Conservation (phyloP, 2,329 filamentous ascomycete genomes). For the Sclerotinia sclerotiorum region DNA sequence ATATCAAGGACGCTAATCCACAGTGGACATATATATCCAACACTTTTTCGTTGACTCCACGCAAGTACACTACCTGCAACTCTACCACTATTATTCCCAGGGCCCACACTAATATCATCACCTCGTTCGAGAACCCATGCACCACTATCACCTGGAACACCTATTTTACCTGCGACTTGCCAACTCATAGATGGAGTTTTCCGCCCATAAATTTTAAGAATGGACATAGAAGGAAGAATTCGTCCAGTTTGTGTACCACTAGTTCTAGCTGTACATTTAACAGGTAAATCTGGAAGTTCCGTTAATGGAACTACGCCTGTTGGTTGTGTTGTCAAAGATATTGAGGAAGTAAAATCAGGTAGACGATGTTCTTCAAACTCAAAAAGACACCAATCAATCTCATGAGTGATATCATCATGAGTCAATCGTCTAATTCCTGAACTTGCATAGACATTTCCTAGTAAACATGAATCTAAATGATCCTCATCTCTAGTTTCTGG, state of each 20-base stretch:
- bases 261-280: slow-evolving; percentile 87
- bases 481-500: slow-evolving; percentile 70
- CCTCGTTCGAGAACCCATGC: slow-evolving; percentile 93
- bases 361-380: slow-evolving; percentile 71
- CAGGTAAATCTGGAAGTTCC: slow-evolving; percentile 69
- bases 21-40: slow-evolving; percentile 95
- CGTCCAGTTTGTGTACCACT: slow-evolving; percentile 78
- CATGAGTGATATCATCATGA: slow-evolving; percentile 72
- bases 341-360: slow-evolving; percentile 71
- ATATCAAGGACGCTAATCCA: slow-evolving; percentile 86
- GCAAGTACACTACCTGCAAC: slow-evolving; percentile 90
- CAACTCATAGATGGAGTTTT: slow-evolving; percentile 74
- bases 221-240: slow-evolving; percentile 74
- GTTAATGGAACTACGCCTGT: slow-evolving; percentile 58
- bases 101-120: slow-evolving; percentile 90
- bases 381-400: slow-evolving; percentile 95
- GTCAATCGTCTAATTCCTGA: slow-evolving; percentile 80
- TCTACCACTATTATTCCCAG: slow-evolving; percentile 61
- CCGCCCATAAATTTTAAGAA: slow-evolving; percentile 85
- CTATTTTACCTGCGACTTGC: slow-evolving; percentile 56
- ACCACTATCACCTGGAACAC: slow-evolving; percentile 84
- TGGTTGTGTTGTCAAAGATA: slow-evolving; percentile 50
- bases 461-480: slow-evolving; percentile 74
- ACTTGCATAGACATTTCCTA: slow-evolving; percentile 85
- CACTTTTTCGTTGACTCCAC: slow-evolving; percentile 75